phyloP scores from a whole-genome alignment of 305 asterid species.

The Caryopteris hybrid region DNA sequence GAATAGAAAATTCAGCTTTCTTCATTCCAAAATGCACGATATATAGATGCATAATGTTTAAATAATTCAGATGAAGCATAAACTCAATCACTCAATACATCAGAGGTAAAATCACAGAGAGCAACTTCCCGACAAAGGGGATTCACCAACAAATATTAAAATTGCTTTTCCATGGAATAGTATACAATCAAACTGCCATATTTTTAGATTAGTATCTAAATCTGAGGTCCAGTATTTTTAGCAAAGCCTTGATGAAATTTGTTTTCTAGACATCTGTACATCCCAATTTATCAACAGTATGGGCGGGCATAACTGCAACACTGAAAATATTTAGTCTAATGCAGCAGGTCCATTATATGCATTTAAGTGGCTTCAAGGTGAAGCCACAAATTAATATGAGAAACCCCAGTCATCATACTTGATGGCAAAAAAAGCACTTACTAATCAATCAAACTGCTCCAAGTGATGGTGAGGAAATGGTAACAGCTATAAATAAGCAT shows the following conservation, averaged over 20 bases:
- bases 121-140: not conserved
- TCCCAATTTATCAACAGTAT: not conserved
- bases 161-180: not conserved
- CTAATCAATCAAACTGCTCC: not conserved
- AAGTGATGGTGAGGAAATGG: not conserved
- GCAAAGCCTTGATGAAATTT: not conserved
- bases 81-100: not conserved
- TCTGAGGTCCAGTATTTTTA: conserved; percentile 2
- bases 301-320: not conserved
- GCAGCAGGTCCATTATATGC: not conserved
- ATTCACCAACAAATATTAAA: not conserved
- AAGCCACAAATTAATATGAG: conserved; percentile 3
- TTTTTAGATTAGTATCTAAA: not conserved
- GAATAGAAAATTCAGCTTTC: conserved; percentile 15
- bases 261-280: not conserved
- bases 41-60: not conserved
- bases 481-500: not conserved
- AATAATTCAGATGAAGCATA: not conserved
- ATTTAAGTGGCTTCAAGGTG: not conserved
- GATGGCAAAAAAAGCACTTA: not conserved
- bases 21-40: not conserved
- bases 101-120: not conserved
- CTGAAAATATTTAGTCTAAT: not conserved
- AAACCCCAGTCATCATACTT: not conserved
- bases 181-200: not conserved